Conservation (phyloP, 108 stramenopile genomes). For the Cyclotella kingstonii region DNA sequence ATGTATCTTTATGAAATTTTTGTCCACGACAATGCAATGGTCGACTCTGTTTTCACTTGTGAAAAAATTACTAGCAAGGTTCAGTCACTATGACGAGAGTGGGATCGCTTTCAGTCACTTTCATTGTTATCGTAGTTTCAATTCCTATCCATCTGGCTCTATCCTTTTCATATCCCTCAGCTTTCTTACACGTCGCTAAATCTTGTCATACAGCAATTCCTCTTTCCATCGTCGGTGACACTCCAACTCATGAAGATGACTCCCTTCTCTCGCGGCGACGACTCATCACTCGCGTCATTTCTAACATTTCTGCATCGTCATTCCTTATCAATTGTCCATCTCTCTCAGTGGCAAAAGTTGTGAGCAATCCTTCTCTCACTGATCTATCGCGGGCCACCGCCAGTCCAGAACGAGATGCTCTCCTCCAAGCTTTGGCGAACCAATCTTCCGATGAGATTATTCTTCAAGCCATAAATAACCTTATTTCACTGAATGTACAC, state of each 20-base stretch:
- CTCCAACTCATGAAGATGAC: background rate
- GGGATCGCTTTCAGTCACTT: no score
- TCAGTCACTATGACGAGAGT: no score
- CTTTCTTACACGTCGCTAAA: no score
- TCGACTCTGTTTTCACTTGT: no score
- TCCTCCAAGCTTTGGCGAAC: conserved; percentile 26
- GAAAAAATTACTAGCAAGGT: no score
- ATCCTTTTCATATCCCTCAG: no score
- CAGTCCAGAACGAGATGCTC: conserved; percentile 29
- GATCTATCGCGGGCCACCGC: background rate
- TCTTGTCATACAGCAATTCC: no score
- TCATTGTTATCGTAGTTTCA: no score
- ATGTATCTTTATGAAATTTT: no score
- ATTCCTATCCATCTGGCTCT: no score
- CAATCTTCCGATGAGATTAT: conserved; percentile 36
- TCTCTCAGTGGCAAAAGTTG: conserved; percentile 15
- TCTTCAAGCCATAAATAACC: conserved; percentile 22
- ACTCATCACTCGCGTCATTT: background rate
- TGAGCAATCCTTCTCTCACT: background rate
- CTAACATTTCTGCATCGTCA: conserved; percentile 1
- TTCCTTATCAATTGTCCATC: background rate
- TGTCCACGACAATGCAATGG: no score
- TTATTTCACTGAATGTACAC: conserved; percentile 20
- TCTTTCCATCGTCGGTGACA: no score
- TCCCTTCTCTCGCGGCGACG: conserved; percentile 8